Conservation (phyloP, 805 yeast species). For the Limtongia smithiae region DNA sequence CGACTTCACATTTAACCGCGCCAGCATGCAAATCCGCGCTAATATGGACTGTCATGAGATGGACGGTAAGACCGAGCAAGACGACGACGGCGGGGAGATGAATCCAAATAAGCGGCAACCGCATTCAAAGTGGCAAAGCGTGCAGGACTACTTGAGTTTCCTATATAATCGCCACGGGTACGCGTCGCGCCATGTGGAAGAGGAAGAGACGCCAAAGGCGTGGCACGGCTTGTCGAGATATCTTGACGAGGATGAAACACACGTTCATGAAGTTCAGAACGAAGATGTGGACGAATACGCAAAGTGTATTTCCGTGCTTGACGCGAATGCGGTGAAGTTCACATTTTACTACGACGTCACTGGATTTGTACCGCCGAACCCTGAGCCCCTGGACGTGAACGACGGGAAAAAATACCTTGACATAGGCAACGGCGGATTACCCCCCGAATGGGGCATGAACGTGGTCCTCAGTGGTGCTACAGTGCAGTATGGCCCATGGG, state of each 20-base stretch:
- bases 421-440: conserved; percentile 55
- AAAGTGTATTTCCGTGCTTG: conserved; percentile 64
- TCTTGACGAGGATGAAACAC: conserved; percentile 42
- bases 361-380: conserved; percentile 52
- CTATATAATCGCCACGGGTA: conserved; percentile 3
- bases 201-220: neutral
- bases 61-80: neutral
- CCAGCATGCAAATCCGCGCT: conserved; percentile 62
- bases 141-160: conserved; percentile 15
- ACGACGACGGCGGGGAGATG: neutral
- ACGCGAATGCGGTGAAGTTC: conserved; percentile 53
- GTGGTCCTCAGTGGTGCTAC: conserved; percentile 58
- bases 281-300: conserved; percentile 67
- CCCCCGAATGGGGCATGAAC: conserved; percentile 60
- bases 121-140: conserved; percentile 18
- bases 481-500: conserved; percentile 91
- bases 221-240: conserved; percentile 84
- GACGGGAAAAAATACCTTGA: conserved; percentile 34
- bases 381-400: conserved; percentile 34
- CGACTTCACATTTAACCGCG: conserved; percentile 47
- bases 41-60: conserved; percentile 60
- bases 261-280: conserved; percentile 34
- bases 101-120: neutral
- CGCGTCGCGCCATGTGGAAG: neutral
- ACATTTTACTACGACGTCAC: conserved; percentile 69